Percentiles rank a stretch among this genome's conserved stretches.
phyloP scores from a whole-genome alignment of 257 asterid genomes.

The Linderniella brevidens region DNA sequence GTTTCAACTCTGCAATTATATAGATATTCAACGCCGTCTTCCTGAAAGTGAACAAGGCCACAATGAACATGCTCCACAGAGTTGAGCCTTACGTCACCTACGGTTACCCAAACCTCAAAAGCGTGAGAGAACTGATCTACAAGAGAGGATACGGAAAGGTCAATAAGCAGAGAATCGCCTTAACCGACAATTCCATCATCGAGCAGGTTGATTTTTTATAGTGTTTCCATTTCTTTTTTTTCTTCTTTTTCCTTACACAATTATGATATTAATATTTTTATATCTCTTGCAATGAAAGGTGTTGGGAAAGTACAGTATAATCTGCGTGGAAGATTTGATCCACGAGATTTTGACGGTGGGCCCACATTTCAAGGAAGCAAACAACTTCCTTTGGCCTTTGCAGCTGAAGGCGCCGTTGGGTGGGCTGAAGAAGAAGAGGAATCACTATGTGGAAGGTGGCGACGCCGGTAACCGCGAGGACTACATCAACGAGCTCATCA shows the following conservation, averaged over 20 bases:
- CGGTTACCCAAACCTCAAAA: conserved; percentile 34
- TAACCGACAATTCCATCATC: conserved; percentile 26
- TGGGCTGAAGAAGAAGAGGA: conserved; percentile 17
- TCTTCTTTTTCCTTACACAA: too few relatives aligned
- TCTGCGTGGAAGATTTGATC: conserved; percentile 14
- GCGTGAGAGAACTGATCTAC: conserved; percentile 23
- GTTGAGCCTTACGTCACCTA: conserved; percentile 42
- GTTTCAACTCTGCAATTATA: not conserved
- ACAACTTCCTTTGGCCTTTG: conserved; percentile 21
- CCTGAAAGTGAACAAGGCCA: conserved; percentile 43
- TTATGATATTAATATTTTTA: too few relatives aligned
- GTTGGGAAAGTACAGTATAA: conserved; percentile 15
- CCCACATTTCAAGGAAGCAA: conserved; percentile 20
- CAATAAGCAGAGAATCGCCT: conserved; percentile 25
- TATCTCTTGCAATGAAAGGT: conserved; percentile 5
- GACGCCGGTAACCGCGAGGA: conserved; percentile 12
- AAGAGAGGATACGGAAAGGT: conserved; percentile 34
- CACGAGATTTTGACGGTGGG: conserved; percentile 17
- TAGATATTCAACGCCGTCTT: conserved; percentile 39
- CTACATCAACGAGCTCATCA: conserved; percentile 13
- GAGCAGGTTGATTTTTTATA: conserved; percentile 16
- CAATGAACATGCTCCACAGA: conserved; percentile 34
- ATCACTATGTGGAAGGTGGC: conserved; percentile 18
- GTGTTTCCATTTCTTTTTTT: too few relatives aligned
- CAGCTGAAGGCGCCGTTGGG: conserved; percentile 19